Base-by-base conservation (phyloP, 371 early-diverging fungal species). In the Funneliformis caledonium region DNA sequence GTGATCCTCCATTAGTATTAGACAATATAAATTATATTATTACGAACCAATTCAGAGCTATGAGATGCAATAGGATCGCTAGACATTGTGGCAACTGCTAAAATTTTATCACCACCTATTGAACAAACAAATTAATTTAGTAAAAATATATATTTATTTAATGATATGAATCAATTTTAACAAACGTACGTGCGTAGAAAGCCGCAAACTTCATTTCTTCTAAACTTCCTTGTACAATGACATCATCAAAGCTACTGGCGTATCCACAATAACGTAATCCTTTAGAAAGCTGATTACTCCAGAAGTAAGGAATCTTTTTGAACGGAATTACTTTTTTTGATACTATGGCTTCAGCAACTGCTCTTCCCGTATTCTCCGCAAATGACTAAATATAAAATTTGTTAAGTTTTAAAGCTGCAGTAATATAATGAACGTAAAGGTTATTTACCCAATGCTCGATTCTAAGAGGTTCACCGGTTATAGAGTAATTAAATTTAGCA, bases 201-300 rank as follows among this genome's bases (percentile, higher is more conserved):
- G 88, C 91, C 1, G 81, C 88, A 85, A 89, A 89, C 31, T 82
- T 72, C 8, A 87, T 60, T 59, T 81, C 83, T 70, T 86, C 85
- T n/a, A 84, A 33, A 74, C 76, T 76, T 37, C 86, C 88, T 60
- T 87, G 86, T 52, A 89, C 82, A 75, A 89, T 82, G 26, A 88
- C 85, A 43, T 87, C 86, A 79, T 89, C 91, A 82, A 85, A 89
- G 8, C 82, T 80, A 43, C 82, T 82, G 12, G 88, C 89, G 73
- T 86, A 86, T 33, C 91, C 91, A 73, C 86, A 81, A 78, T 89
- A 91, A 19, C 91, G 85, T 47, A 91, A 72, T 31, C 84, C 85
- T 68, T 88, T 88, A 65, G 88, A 89, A 72, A 82, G 88, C 75
- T 88, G 88, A 6, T 85, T 87, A 37, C 88, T 89, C 87, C 91